Base-by-base conservation (phyloP, 257 asterid genomes). In the Jacaranda copaia region DNA sequence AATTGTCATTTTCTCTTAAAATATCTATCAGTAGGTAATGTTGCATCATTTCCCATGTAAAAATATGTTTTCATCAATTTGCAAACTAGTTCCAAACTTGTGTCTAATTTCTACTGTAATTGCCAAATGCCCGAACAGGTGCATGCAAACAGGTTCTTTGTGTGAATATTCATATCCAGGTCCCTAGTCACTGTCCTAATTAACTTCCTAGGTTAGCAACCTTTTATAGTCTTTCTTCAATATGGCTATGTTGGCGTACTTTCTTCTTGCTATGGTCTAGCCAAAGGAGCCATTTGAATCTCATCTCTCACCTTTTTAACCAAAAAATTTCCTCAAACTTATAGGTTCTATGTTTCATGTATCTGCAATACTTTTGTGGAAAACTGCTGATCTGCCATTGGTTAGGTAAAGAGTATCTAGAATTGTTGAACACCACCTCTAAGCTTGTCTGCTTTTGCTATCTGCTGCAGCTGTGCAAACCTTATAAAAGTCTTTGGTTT, bases 251-350 rank as follows among this genome's bases (percentile, higher is more conserved):
- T 25, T 15, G 55, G 39, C 4, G 9, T 2, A 35, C n/a, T 53
- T 57, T 65, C 46, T 46, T 77, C 20, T 69, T 69, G 71, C 25
- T 77, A 20, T 59, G 13, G 53, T 20, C 64, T 46, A 46, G 16
- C 51, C 32, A 45, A 35, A 57, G 39, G 25, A 35, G 20, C 73
- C 64, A 18, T 45, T 15, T 68, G 53, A 68, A 69, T 52, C 48
- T 49, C 18, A 16, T 48, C 63, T 2, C 9, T 56, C 8, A 18
- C 60, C 32, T 18, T 15, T 52, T 68, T 49, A 39, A 40, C 46
- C 71, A 36, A 3, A 48, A 39, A 46, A 5, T 39, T 48, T 49
- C 51, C 55, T 49, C 40, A 10, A 45, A 42, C 60, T 73, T 64
- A 20, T 43, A 11, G 8, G 45, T n/a, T 43, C 55, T 18, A 32